A percentile compares a stretch with the other conserved stretches of the same genome.
Conservation (phyloP, 1,284 basidiomycete species). For the Kwoniella shivajii region DNA sequence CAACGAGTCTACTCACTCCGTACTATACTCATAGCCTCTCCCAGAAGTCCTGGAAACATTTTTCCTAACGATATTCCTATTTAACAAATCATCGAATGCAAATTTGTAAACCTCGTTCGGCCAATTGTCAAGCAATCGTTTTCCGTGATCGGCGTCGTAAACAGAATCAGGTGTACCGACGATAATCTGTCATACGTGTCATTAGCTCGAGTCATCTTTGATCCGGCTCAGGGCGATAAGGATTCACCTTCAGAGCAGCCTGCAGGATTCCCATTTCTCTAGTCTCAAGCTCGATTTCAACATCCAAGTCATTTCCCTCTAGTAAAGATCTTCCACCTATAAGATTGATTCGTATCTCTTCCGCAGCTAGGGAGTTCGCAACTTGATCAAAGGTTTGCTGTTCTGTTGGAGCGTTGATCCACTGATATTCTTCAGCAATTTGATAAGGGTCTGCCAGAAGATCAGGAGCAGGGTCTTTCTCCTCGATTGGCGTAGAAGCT, state of each 20-base stretch:
- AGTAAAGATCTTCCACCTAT: conserved; percentile 61
- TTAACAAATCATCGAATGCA: conserved; percentile 50
- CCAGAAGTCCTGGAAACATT: conserved; percentile 14
- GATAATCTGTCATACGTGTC: conserved; percentile 27
- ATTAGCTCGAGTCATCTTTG: neutral
- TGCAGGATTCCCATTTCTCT: conserved; percentile 60
- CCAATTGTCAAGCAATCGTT: conserved; percentile 61
- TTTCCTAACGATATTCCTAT: conserved; percentile 39
- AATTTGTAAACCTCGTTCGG: conserved; percentile 62
- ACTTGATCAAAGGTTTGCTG: conserved; percentile 25
- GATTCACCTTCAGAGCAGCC: conserved; percentile 66
- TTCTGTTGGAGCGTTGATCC: conserved; percentile 53
- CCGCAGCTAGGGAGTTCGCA: conserved; percentile 13
- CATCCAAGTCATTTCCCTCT: conserved; percentile 53
- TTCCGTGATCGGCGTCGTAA: conserved; percentile 64
- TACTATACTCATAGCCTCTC: conserved; percentile 21
- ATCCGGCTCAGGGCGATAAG: neutral
- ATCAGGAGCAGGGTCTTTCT: conserved; percentile 22
- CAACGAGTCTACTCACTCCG: conserved; percentile 10
- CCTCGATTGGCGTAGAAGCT: conserved; percentile 10
- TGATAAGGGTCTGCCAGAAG: conserved; percentile 50
- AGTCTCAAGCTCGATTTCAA: neutral
- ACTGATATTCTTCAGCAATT: conserved; percentile 64
- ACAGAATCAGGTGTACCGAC: conserved; percentile 61
- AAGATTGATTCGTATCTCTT: conserved; percentile 68